Percentiles rank a stretch among this genome's conserved stretches.
These are phyloP conservation scores for Cladosporium oxysporum DNA, from an alignment of 2,329 filamentous ascomycete genomes.

Conservation along the genomic window DNA sequence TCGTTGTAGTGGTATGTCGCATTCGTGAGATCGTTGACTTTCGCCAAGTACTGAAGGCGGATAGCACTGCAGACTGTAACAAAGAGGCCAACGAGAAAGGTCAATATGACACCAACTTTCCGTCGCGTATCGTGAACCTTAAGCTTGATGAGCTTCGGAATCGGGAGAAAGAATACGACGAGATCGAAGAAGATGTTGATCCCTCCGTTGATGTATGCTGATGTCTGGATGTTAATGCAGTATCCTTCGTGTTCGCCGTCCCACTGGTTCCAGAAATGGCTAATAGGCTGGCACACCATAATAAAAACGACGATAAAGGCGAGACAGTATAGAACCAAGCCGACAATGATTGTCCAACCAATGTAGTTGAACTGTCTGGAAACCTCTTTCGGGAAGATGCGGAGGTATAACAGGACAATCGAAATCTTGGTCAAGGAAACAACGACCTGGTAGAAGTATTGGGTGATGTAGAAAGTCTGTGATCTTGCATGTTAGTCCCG, in stretches of 20 bases:
- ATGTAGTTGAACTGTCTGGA: not conserved
- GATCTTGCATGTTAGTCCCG: not conserved
- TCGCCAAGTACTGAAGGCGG: slow-evolving; percentile 22
- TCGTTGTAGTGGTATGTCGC: slow-evolving; percentile 29
- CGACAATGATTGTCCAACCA: not conserved
- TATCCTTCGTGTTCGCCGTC: slow-evolving; percentile 14
- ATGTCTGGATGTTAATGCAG: not conserved
- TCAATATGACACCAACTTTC: not conserved
- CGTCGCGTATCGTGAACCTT: not conserved
- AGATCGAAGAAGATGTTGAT: slow-evolving; percentile 10
- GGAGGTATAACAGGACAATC: slow-evolving; percentile 10
- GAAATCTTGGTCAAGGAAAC: slow-evolving; percentile 9
- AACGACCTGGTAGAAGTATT: not conserved
- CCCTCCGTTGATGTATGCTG: not conserved
- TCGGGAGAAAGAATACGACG: slow-evolving; percentile 1
- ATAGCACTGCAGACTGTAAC: slow-evolving; percentile 26
- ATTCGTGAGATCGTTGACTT: slow-evolving; percentile 22
- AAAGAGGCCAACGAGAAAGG: slow-evolving; percentile 24
- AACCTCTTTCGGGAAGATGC: slow-evolving; percentile 11
- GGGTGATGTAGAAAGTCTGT: slow-evolving; percentile 5
- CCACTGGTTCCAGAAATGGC: slow-evolving; percentile 3
- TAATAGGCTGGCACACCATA: slow-evolving; percentile 2
- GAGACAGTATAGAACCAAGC: not conserved
- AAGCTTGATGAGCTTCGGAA: slow-evolving; percentile 4
- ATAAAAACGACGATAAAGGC: slow-evolving; percentile 1